Conservation (phyloP, 331 rosid species). For the Rosa hybrid region DNA sequence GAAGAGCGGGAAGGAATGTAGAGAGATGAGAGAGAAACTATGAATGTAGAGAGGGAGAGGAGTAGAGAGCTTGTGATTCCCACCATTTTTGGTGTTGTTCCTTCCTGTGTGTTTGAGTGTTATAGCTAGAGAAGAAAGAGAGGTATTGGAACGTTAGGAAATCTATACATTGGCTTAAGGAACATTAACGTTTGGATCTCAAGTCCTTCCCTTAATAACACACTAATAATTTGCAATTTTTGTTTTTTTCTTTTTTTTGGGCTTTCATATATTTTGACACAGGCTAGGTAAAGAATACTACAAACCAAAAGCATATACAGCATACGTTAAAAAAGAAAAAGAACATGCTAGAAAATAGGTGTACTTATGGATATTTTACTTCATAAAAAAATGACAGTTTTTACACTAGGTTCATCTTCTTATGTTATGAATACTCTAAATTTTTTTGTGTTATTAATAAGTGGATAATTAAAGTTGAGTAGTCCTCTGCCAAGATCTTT, state of each 20-base stretch:
- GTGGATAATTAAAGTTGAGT: too few species aligned
- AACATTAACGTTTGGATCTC: slow-evolving; percentile 5
- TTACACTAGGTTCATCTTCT: too few species aligned
- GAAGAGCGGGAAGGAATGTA: slow-evolving; percentile 26
- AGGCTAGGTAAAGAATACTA: neutral
- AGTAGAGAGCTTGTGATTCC: neutral
- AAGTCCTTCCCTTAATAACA: slow-evolving; percentile 9
- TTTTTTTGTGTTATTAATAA: too few species aligned
- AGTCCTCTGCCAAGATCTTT: too few species aligned
- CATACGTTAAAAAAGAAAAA: neutral
- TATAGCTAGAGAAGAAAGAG: slow-evolving; percentile 12
- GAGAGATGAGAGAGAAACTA: neutral
- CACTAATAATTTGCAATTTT: neutral
- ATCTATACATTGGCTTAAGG: neutral
- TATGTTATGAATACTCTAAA: too few species aligned
- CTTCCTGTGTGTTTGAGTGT: neutral
- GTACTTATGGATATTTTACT: neutral
- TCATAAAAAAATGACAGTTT: neutral
- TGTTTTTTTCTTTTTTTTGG: neutral
- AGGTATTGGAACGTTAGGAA: neutral
- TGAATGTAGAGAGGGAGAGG: slow-evolving; percentile 1
- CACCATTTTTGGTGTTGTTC: slow-evolving; percentile 17
- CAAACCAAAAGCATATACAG: neutral
- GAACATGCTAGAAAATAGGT: neutral
- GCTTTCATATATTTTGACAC: neutral